Conservation (phyloP, 1,284 basidiomycete species). For the Rhodofomes roseus region DNA sequence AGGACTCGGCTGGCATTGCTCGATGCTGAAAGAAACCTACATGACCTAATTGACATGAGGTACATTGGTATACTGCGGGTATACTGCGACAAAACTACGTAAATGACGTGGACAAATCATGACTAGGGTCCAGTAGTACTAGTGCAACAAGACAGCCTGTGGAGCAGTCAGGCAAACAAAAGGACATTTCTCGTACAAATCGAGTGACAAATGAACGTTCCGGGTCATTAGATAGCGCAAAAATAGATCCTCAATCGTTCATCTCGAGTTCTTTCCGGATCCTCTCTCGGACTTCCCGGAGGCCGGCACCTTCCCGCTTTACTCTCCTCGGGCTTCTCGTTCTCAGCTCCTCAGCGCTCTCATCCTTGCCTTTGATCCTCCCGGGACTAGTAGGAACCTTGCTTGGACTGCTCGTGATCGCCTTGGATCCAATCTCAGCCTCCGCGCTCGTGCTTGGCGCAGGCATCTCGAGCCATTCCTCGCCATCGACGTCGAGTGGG, state of each 20-base stretch:
- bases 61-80: too few relatives aligned
- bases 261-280: constrained; percentile 69
- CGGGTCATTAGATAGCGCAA: constrained; percentile 2
- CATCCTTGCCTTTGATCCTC: constrained; percentile 33
- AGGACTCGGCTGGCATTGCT: background rate
- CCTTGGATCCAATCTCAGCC: constrained; percentile 15
- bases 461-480: constrained; percentile 82
- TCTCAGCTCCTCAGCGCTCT: constrained; percentile 56
- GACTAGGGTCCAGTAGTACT: background rate
- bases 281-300: constrained; percentile 74
- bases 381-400: constrained; percentile 21
- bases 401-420: constrained; percentile 10
- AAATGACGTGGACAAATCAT: background rate
- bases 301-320: constrained; percentile 61
- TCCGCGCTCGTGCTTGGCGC: constrained; percentile 32
- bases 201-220: constrained; percentile 1
- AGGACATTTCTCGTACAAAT: constrained; percentile 3
- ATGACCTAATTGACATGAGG: too few relatives aligned
- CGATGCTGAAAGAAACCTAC: background rate
- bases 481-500: constrained; percentile 55
- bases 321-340: constrained; percentile 68
- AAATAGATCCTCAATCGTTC: constrained; percentile 10
- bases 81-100: background rate
- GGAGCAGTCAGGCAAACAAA: background rate
- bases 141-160: background rate